Percentiles rank a stretch among this genome's conserved stretches.
phyloP scores from a whole-genome alignment of 2,329 filamentous ascomycete genomes.

The Teratosphaeria pseudoeucalypti region DNA sequence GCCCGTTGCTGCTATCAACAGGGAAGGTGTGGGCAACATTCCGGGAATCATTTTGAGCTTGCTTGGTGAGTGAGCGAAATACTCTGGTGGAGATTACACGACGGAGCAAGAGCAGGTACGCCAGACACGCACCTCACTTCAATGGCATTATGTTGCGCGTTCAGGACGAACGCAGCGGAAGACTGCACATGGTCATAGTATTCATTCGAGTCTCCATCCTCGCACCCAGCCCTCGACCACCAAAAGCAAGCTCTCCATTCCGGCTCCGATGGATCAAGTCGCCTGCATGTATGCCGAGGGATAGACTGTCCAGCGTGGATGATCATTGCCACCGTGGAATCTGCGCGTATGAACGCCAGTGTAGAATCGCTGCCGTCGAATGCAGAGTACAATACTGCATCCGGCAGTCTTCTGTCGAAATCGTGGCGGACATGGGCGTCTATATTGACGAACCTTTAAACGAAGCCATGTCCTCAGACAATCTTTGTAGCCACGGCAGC shows the following conservation, averaged over 20 bases:
- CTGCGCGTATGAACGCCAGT: neutral
- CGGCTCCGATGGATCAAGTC: neutral
- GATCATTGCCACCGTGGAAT: neutral
- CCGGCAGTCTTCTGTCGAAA: neutral
- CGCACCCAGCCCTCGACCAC: neutral
- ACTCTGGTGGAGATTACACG: neutral
- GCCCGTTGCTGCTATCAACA: constrained; percentile 81
- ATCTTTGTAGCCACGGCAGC: neutral
- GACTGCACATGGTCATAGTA: neutral
- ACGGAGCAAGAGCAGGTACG: neutral
- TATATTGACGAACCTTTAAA: neutral
- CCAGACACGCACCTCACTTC: too few relatives aligned
- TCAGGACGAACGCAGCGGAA: neutral
- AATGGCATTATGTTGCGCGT: neutral
- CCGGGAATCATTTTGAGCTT: constrained; percentile 62
- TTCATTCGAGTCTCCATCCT: neutral
- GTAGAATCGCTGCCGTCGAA: neutral
- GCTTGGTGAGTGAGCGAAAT: constrained; percentile 26
- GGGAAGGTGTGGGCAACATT: constrained; percentile 68
- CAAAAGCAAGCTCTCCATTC: neutral
- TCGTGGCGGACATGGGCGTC: neutral
- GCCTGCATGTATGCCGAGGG: neutral
- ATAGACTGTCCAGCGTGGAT: neutral
- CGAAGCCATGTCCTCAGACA: neutral
- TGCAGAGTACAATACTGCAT: neutral